phyloP scores from a whole-genome alignment of 2,329 filamentous ascomycete species.

The Ploettnerulaceae sp. region DNA sequence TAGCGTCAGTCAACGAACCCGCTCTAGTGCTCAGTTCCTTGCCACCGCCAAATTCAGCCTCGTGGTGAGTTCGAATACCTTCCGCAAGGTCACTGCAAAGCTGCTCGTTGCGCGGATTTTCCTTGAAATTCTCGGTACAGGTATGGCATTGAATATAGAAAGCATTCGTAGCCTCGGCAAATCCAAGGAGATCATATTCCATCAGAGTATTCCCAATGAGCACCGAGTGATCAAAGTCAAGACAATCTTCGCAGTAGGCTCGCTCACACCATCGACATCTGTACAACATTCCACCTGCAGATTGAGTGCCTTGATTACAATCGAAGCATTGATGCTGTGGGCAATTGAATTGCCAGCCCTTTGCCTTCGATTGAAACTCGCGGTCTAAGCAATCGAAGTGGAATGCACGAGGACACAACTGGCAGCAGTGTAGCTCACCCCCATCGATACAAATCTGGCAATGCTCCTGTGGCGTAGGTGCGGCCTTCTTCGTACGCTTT shows the following conservation, averaged over 20 bases:
- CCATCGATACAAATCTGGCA: conserved; percentile 49
- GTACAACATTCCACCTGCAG: conserved; percentile 40
- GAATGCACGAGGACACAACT: conserved; percentile 49
- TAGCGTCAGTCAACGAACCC: conserved; percentile 32
- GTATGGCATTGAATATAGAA: conserved; percentile 48
- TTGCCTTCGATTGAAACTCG: conserved; percentile 39
- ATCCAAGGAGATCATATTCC: conserved; percentile 48
- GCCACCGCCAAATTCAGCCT: conserved; percentile 15
- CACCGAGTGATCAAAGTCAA: conserved; percentile 46
- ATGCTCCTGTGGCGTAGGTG: conserved; percentile 44
- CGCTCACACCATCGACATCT: conserved; percentile 51
- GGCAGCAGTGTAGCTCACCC: conserved; percentile 44
- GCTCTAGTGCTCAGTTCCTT: conserved; percentile 15
- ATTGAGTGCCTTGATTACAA: conserved; percentile 46
- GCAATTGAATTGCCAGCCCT: conserved; percentile 47
- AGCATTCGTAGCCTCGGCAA: conserved; percentile 38
- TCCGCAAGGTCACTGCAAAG: conserved; percentile 31
- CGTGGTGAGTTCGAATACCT: conserved; percentile 25
- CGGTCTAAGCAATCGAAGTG: conserved; percentile 46
- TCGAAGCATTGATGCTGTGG: conserved; percentile 50
- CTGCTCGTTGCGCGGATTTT: conserved; percentile 27
- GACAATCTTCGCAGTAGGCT: conserved; percentile 55
- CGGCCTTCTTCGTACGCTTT: conserved; percentile 43
- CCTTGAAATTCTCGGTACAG: conserved; percentile 38
- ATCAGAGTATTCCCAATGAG: conserved; percentile 48